Base-by-base conservation (phyloP, 2,329 filamentous ascomycete genomes). In the Phyllosticta citriasiana region DNA sequence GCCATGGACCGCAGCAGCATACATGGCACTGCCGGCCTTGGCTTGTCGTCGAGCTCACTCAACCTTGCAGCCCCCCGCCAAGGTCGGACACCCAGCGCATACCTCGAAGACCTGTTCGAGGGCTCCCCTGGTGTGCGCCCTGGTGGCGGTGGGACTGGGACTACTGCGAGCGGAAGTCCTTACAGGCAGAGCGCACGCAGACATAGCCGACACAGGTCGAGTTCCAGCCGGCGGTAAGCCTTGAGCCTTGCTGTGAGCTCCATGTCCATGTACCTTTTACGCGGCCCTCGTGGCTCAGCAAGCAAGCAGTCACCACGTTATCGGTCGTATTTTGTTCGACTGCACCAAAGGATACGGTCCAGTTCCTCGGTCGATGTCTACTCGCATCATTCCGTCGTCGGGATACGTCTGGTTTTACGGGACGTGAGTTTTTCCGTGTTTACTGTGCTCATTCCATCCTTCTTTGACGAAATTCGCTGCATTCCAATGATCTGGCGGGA, bases 81-180 rank as follows among this genome's bases (percentile, higher is more conserved):
- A 14, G 85, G 85, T 61, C 81, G 92, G 62, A 88, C 91, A 16
- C 93, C 93, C 0, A 96, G 90, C 72, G 89, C 91, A 19, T 96
- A 91, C 71, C 79, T 97, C 50, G 92, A 97, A 63, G 91, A 97
- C 72, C 75, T 97, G 57, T 87, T 97, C 64, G 90, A 91, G 69
- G 40, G 40, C 14, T 47, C 40, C 14, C 40, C 40, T 6, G 14
- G 16, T n/a, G 40, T 47, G 12, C 40, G 16, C 6, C 12, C 40
- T 19, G 40, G 40, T n/a, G 33, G 33, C 33, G 33, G 33, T 40
- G 40, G 40, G 3, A n/a, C 40, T 40, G 35, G 35, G 10, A 12
- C 35, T 16, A 16, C 35, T 47, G 40, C 40, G 3, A 47, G 40
- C 40, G 40, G 40, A 47, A 47, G 40, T n/a, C 40, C 40, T n/a